Evolutionary conservation across 2,329 filamentous ascomycete genomes (phyloP), one percentile per base, ranked within the genome.

Genomic region (Podosphaera fusca): DNA sequence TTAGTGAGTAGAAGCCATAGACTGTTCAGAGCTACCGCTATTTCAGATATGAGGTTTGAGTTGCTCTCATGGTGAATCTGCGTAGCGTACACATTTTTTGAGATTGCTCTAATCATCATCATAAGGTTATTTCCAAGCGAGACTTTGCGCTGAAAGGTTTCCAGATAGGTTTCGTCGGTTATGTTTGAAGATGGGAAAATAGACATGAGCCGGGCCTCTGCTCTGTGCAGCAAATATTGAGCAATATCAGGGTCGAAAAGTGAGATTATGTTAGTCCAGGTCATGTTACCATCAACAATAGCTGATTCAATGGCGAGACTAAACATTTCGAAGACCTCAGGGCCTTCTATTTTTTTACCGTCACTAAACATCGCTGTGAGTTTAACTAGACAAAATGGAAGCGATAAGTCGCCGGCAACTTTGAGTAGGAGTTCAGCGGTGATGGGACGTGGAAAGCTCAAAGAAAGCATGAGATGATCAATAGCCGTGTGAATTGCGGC

Each of bases 311-410:
- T 79, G 1, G 78, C 78, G 4, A 62, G 65, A 59, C 64, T 69
- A 46, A 67, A 63, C 4, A 62, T 63, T 49, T 66, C 63, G 2
- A 68, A 60, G 12, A 14, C 21, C 40, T 46, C 21, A 12, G 31
- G 14, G 12, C 59, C 60, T 2, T 59, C 57, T 60, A 59, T 64
- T 57, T 50, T 65, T 34, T 72, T 69, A 30, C 61, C 59, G 9
- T 42, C 51, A 7, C 74, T 73, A 38, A 85, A 73, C 57, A 81
- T 77, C 35, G 82, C 69, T 0, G 77, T 78, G 8, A 86, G 73
- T 64, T 83, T 80, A 9, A 85, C 73, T 64, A 84, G 81, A 64
- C 82, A 85, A 63, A 85, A 85, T 0, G 82, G 81, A 36, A 85
- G 69, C 0, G 82, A 84, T 31, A 85, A 71, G 63, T 82, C 79